Percentiles rank a stretch among this genome's conserved stretches.
Evolutionary conservation across 2,329 filamentous ascomycete genomes (phyloP).

Genomic region (Orbilia blumenaviensis): DNA sequence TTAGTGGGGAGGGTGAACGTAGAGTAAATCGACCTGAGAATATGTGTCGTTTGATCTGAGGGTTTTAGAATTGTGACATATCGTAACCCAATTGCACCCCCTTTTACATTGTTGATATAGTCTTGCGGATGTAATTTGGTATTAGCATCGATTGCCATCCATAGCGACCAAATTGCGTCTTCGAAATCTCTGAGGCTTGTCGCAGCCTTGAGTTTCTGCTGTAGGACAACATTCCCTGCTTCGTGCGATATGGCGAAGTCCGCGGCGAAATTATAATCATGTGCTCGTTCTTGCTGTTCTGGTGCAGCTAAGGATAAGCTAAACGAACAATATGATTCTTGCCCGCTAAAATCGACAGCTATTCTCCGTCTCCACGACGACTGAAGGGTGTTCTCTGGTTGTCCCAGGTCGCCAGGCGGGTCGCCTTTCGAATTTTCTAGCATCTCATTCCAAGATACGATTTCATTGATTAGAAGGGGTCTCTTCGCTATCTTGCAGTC

Average conservation of each 20-base stretch:
- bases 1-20: background rate
- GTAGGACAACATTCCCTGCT: background rate
- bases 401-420: background rate
- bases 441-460: slow-evolving; percentile 1
- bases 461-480: background rate
- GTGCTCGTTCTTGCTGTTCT: background rate
- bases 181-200: background rate
- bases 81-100: background rate
- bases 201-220: background rate
- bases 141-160: slow-evolving; percentile 4
- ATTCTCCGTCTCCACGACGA: background rate
- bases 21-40: background rate
- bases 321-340: background rate
- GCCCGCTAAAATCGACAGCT: background rate
- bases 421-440: background rate
- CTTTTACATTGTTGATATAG: background rate
- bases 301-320: background rate
- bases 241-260: background rate
- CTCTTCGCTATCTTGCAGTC: background rate
- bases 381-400: background rate
- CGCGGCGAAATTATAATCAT: background rate
- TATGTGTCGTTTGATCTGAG: slow-evolving; percentile 2
- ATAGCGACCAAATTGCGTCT: slow-evolving; percentile 32
- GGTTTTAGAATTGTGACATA: slow-evolving; percentile 16
- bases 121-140: background rate